phyloP scores from a whole-genome alignment of 805 yeast species.

The Lachancea mirantina region DNA sequence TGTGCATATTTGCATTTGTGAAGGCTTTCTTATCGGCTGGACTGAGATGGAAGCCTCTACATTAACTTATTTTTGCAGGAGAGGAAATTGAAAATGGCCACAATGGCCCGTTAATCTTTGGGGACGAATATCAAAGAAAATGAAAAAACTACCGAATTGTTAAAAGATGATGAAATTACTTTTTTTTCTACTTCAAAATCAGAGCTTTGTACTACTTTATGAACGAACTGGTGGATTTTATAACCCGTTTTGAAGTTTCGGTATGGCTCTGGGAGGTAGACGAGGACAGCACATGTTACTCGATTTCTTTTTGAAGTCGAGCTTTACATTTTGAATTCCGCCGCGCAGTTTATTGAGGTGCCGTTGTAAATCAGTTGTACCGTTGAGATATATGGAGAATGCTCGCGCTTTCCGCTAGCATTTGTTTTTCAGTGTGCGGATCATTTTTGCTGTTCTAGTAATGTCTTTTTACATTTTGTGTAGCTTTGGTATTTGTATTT shows the following conservation, averaged over 20 bases:
- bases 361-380: conserved; percentile 3
- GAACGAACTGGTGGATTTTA: neutral
- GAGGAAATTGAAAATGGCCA: too few species aligned
- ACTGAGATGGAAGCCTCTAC: too few species aligned
- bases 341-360: conserved; percentile 6
- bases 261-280: too few species aligned
- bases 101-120: too few species aligned
- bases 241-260: too few species aligned
- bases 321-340: too few species aligned
- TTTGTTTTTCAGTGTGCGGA: conserved; percentile 4
- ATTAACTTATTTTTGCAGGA: too few species aligned
- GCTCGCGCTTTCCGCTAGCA: conserved; percentile 2
- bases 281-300: too few species aligned
- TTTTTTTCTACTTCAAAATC: conserved; percentile 1
- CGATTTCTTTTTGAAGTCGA: too few species aligned
- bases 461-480: conserved; percentile 9
- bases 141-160: conserved; percentile 9
- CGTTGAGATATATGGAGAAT: conserved; percentile 4
- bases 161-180: conserved; percentile 8
- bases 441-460: conserved; percentile 5
- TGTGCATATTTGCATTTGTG: conserved; percentile 10
- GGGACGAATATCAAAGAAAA: too few species aligned
- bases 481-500: conserved; percentile 8
- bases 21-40: conserved; percentile 1
- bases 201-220: neutral